Evolutionary conservation across 1,284 basidiomycete species (phyloP), one percentile per base, ranked within the genome.

Genomic region (Neolentinus lepideus): DNA sequence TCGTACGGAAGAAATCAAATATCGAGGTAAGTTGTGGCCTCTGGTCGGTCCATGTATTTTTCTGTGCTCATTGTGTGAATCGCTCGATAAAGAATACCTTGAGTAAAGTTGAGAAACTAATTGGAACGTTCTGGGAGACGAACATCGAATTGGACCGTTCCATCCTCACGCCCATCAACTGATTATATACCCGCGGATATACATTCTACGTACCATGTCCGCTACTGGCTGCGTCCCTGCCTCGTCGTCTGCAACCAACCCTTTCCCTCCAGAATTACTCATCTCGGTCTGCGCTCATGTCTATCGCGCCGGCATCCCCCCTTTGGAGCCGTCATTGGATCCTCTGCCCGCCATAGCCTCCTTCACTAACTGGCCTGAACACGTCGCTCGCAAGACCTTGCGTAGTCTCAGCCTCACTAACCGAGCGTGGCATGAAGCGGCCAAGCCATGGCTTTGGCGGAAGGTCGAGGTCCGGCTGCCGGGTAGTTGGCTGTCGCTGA

Each of bases 391-490:
- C 24, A 74, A 69, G 56, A 85, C 90, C 0, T 74, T 92, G 33
- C 75, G 79, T 11, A 84, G 68, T 60, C 81, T 90, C 50, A 88
- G 84, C 63, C 77, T 87, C 56, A 85, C 89, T 43, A 89, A 83
- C 63, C 84, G 75, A 61, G 76, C 81, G 2, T 92, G 88, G 85
- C 80, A 82, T 63, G 79, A 82, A 51, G 90, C 87, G 0, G 87
- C 90, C 11, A 87, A 85, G 61, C 89, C 88, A 0, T 91, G 84
- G 84, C 71, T 92, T 2, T 92, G 89, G 88, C 80, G 78, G 56
- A 84, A 83, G 70, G 71, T 92, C 60, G 88, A 92, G 68, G 84
- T 92, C 46, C 81, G 88, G 11, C 77, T 91, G 11, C 89, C 90
- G 4, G 78, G 83, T 19, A 84, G 79, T 62, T 92, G 90, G 88